Evolutionary conservation across 1,284 basidiomycete genomes (phyloP).

Genomic region (Ganoderma leucocontextum): DNA sequence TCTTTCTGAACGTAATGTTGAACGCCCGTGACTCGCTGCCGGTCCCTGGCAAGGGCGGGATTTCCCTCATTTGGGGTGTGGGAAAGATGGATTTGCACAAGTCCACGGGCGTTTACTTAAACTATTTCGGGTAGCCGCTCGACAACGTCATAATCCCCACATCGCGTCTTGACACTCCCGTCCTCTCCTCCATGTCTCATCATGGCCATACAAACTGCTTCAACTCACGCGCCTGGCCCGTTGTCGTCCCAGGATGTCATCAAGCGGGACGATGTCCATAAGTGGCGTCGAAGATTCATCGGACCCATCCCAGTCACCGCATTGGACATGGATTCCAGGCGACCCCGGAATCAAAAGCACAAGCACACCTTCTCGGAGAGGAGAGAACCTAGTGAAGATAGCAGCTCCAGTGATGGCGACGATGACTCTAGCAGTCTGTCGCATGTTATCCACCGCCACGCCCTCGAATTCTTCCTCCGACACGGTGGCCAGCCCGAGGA

Average conservation of each 20-base stretch:
- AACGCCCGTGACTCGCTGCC: neutral
- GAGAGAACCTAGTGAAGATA: constrained; percentile 9
- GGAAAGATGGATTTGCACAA: neutral
- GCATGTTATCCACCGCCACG: constrained; percentile 62
- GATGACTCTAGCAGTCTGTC: constrained; percentile 47
- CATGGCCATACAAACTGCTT: constrained; percentile 12
- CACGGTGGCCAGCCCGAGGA: constrained; percentile 69
- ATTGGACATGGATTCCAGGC: constrained; percentile 17
- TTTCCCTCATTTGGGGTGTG: constrained; percentile 9
- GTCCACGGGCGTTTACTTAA: neutral
- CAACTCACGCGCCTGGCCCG: constrained; percentile 4
- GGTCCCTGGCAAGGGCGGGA: constrained; percentile 13
- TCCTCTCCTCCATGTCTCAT: neutral
- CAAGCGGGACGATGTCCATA: constrained; percentile 35
- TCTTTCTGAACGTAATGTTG: too few species aligned
- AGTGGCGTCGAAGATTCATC: constrained; percentile 39
- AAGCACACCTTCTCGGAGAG: neutral
- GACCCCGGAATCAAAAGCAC: constrained; percentile 21
- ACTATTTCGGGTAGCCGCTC: neutral
- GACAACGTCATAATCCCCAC: constrained; percentile 18
- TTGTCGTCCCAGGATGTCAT: constrained; percentile 15
- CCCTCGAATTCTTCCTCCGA: constrained; percentile 67
- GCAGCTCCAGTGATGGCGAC: constrained; percentile 20
- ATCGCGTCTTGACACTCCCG: neutral
- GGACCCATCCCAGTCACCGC: constrained; percentile 39